These are phyloP conservation scores for Aspergillus novofumigatus DNA, from an alignment of 2,329 filamentous ascomycete genomes.

Conservation along the genomic window DNA sequence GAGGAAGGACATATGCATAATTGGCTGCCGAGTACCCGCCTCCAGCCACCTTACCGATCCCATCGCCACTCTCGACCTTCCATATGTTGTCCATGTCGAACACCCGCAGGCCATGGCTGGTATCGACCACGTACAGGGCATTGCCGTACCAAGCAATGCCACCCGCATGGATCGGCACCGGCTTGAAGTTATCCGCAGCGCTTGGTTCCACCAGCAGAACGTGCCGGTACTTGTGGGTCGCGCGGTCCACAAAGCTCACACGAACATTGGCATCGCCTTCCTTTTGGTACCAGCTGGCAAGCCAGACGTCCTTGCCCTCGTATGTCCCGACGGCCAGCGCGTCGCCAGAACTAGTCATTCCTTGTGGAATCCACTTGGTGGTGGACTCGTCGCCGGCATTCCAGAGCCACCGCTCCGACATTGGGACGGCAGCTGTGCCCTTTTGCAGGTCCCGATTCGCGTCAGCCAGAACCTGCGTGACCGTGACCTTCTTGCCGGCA, in stretches of 20 bases:
- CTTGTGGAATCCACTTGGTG: conserved; percentile 33
- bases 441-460: conserved; percentile 14
- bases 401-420: conserved; percentile 13
- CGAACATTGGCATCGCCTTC: conserved; percentile 25
- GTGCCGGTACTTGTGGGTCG: conserved; percentile 29
- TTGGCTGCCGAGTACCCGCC: conserved; percentile 28
- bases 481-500: conserved; percentile 10
- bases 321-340: conserved; percentile 27
- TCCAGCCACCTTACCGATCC: conserved; percentile 26
- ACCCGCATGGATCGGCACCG: conserved; percentile 32
- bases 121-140: conserved; percentile 35
- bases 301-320: conserved; percentile 31
- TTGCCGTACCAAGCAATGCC: conserved; percentile 37
- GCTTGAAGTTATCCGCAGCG: conserved; percentile 29
- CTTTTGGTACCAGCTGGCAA: conserved; percentile 34
- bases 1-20: conserved; percentile 35
- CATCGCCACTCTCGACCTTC: conserved; percentile 29
- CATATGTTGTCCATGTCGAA: conserved; percentile 38
- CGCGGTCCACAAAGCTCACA: conserved; percentile 31
- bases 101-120: conserved; percentile 30
- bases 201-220: conserved; percentile 34
- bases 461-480: conserved; percentile 13
- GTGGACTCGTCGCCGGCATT: conserved; percentile 30
- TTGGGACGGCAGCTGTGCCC: conserved; percentile 3
- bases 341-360: conserved; percentile 33